Conservation (phyloP, 208 protist genomes). For the Acanthamoeba royreba region DNA sequence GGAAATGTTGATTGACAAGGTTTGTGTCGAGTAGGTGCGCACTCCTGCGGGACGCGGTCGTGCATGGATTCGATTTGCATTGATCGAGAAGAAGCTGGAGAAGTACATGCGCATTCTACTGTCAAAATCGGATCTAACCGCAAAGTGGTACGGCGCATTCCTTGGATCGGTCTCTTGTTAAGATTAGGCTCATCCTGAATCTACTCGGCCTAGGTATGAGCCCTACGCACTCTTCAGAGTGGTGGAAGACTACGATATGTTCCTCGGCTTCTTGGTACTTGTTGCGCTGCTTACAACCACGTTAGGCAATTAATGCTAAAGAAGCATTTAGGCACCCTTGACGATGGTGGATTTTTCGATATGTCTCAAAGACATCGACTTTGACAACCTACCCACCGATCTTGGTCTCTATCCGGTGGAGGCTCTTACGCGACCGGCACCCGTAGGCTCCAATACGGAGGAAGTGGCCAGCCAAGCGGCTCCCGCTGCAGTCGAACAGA, state of each 20-base stretch:
- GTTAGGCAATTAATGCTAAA: neutral
- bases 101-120: neutral
- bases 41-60: neutral
- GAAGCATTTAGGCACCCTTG: neutral
- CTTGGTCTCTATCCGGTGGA: neutral
- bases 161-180: neutral
- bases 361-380: conserved; percentile 8
- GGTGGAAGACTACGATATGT: neutral
- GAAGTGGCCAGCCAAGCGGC: neutral
- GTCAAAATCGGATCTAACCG: neutral
- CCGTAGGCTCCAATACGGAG: neutral
- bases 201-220: neutral
- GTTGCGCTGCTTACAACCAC: neutral
- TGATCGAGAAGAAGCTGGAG: conserved; percentile 22
- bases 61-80: neutral
- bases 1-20: neutral
- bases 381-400: neutral
- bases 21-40: neutral
- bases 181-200: neutral
- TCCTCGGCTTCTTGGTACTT: neutral
- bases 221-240: neutral
- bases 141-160: neutral
- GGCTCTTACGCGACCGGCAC: neutral
- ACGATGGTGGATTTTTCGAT: neutral
- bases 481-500: neutral